Conservation (phyloP, 768 basidiomycete species). For the Tricholoma matsutake region DNA sequence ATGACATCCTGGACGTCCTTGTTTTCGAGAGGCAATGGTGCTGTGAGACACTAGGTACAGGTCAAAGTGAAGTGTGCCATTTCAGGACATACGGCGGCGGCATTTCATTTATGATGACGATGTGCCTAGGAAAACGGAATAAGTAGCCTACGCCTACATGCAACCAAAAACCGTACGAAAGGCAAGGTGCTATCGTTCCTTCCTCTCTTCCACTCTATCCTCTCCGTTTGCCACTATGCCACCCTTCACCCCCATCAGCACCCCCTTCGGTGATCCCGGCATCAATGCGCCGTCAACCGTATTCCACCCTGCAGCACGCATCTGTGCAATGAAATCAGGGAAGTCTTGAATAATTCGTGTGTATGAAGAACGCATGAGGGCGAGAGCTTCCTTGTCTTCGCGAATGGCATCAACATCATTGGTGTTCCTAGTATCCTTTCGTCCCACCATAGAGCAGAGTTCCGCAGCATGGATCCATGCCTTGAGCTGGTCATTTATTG, state of each 20-base stretch:
- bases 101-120: too few relatives aligned
- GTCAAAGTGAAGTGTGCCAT: too few relatives aligned
- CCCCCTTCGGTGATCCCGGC: constrained; percentile 28
- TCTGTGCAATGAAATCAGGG: constrained; percentile 20
- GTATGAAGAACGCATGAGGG: constrained; percentile 20
- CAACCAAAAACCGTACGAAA: not conserved
- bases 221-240: not conserved
- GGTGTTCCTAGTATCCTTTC: not conserved
- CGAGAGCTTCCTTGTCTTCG: constrained; percentile 10
- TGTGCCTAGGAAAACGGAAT: not conserved
- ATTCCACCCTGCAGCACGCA: constrained; percentile 39
- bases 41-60: too few relatives aligned
- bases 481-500: constrained; percentile 46
- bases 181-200: constrained; percentile 17
- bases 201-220: constrained; percentile 16
- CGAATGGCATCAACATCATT: not conserved
- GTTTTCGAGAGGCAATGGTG: too few relatives aligned
- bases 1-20: too few relatives aligned
- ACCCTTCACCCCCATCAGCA: constrained; percentile 20
- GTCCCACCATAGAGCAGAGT: constrained; percentile 23
- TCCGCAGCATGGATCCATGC: constrained; percentile 52
- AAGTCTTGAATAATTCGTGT: constrained; percentile 16
- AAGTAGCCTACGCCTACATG: not conserved
- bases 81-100: too few relatives aligned
- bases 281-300: constrained; percentile 29